Evolutionary conservation across 2,329 filamentous ascomycete species (phyloP), one percentile per base, ranked within the genome.

Genomic region (Claviceps spartinae): DNA sequence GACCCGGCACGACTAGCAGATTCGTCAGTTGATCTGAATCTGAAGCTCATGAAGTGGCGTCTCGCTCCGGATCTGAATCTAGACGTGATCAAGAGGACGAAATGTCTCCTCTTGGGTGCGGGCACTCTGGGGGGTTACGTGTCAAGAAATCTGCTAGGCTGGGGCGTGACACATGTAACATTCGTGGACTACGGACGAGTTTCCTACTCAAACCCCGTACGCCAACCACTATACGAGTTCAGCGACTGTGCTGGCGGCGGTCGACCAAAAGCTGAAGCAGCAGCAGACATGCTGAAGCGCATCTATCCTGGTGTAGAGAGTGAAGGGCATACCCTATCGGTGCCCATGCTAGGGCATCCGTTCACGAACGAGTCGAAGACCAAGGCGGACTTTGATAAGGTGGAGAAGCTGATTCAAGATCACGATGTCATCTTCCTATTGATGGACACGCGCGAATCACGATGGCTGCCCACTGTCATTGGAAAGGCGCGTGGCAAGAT

Each of bases 41-140:
- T 97, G 54, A 97, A 97, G 69, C 77, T 98, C 53, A 98, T 98
- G 83, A 98, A 96, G 70, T 98, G 93, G 93, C 83, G 93, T 41
- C 88, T 98, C 61, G 88, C 89, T 7, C 93, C 93, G 0, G 83
- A 83, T 49, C 77, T 98, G 42, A 79, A 97, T 63, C 78, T 98
- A 9, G 89, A 96, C 34, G 79, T 79, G 34, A 90, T 97, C 64
- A 96, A 95, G 63, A 79, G 84, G 53, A 91, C 88, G 3, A 95
- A 83, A 63, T 98, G 93, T 63, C 77, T 98, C 16, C 72, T 98
- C 2, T 79, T 98, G 1, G 93, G 93, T 4, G 89, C 93, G 0
- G 93, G 93, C 14, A 98, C 93, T 0, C 74, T 98, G 1, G 93
- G 93, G 8, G 90, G 88, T 55, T 97, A 97, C 63, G 90, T 98